phyloP scores from a whole-genome alignment of 129 eudicot genomes.

The Gnaphalium uliginosum region DNA sequence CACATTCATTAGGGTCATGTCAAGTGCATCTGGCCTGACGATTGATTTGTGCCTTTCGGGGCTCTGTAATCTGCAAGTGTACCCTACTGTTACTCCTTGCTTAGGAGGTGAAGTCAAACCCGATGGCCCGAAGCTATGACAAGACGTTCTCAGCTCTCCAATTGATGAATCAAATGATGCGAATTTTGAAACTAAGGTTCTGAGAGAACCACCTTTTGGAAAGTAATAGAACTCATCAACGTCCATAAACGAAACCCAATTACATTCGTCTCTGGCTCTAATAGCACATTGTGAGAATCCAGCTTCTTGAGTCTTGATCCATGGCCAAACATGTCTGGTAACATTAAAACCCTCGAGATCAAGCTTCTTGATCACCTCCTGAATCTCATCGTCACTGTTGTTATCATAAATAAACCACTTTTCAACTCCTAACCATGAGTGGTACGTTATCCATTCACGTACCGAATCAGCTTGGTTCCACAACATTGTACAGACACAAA shows the following conservation, averaged over 20 bases:
- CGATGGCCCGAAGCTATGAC: conserved; percentile 92
- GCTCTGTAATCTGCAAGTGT: conserved; percentile 82
- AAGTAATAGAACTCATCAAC: conserved; percentile 89
- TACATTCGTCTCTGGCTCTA: conserved; percentile 62
- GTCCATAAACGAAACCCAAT: conserved; percentile 92
- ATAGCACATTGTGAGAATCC: conserved; percentile 96
- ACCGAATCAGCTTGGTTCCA: conserved; percentile 89
- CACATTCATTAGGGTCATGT: conserved; percentile 67
- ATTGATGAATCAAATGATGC: conserved; percentile 40
- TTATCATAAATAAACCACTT: conserved; percentile 92
- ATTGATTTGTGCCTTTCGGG: conserved; percentile 97
- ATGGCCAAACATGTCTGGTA: conserved; percentile 83
- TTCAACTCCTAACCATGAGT: conserved; percentile 96
- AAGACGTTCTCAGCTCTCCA: conserved; percentile 79
- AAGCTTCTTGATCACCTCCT: conserved; percentile 59
- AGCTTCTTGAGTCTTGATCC: conserved; percentile 99
- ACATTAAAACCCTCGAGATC: conserved; percentile 59
- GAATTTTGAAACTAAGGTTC: conserved; percentile 50
- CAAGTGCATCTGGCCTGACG: conserved; percentile 72
- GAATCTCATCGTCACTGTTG: conserved; percentile 73
- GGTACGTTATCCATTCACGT: conserved; percentile 90
- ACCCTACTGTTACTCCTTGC: conserved; percentile 78
- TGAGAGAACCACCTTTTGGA: conserved; percentile 45
- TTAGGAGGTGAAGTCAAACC: conserved; percentile 65
- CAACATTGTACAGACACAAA: conserved; percentile 92